phyloP scores from a whole-genome alignment of 805 yeast genomes.

The Ascoidea asiatica region DNA sequence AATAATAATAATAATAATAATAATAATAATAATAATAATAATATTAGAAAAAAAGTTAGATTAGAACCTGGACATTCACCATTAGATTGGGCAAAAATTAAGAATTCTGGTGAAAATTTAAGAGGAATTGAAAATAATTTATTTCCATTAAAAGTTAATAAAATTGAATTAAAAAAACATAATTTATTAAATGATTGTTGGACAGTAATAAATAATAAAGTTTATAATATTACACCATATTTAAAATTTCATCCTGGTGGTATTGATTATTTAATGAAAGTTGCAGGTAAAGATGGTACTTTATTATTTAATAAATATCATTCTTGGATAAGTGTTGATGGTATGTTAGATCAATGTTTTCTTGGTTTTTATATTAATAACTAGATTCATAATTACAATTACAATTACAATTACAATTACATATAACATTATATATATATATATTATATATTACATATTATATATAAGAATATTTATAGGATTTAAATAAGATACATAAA shows the following conservation, averaged over 20 bases:
- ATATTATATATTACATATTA: no score
- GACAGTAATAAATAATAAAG: constrained; percentile 71
- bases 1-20: no score
- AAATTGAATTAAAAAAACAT: constrained; percentile 49
- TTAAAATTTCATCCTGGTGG: constrained; percentile 92
- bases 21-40: no score
- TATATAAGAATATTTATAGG: background rate
- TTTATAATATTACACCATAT: constrained; percentile 79
- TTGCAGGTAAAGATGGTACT: constrained; percentile 82
- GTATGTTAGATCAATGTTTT: constrained; percentile 65
- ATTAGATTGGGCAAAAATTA: constrained; percentile 68
- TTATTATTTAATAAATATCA: constrained; percentile 57
- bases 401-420: no score
- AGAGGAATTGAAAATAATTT: constrained; percentile 37
- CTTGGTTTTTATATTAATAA: constrained; percentile 39
- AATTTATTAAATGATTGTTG: constrained; percentile 58
- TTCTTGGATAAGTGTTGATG: constrained; percentile 73
- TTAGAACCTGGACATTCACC: constrained; percentile 76
- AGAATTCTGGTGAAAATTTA: constrained; percentile 32
- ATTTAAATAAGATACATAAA: no score
- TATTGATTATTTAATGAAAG: constrained; percentile 53
- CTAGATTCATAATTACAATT: no score
- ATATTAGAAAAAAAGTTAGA: constrained; percentile 37
- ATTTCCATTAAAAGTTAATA: constrained; percentile 44
- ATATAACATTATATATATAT: no score